Base-by-base conservation (phyloP, 371 early-diverging fungal genomes). In the Rhizopus delemar region DNA sequence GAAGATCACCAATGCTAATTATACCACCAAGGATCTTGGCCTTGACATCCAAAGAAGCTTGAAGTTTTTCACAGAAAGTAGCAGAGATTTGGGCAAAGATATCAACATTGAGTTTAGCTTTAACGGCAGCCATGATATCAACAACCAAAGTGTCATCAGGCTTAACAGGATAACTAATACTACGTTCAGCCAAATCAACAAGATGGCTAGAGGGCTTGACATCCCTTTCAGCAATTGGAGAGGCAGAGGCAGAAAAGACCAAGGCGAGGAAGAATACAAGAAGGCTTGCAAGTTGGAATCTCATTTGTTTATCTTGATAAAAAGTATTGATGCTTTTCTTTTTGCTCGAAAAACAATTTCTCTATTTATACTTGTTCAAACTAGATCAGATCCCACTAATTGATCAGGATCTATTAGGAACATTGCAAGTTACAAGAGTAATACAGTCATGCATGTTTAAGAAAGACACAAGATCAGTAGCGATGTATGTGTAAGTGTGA, bases 21-120 rank as follows among this genome's bases (percentile, higher is more conserved):
- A 63, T 33, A 35, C 73, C 73, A 43, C 64, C 70, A 5, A 69
- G 35, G 8, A 69, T 36, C 7, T 41, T 43, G 43, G 69, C 66
- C 11, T 61, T 52, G 12, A 69, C 39, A 1, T 55, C 51, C 35
- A 62, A 41, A n/a, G 51, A 51, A 46, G 56, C 65, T 16, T 45
- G 8, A 35, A 41, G 16, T 7, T 51, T 34, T 49, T 62, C 52
- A 31, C 46, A 62, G 36, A 62, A 57, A 12, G 5, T 55, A 28
- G 57, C 67, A 60, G 64, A 53, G 28, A 65, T 55, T 3, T 55
- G 45, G 38, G 56, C 51, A 39, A 59, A 65, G 9, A 65, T 51
- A 1, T 46, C 46, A 22, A 55, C 60, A 22, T 65, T 5, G 5
- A 65, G 50, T 35, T 65, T 49, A 51, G 60, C 46, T 22, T 59